Evolutionary conservation across 1,284 basidiomycete genomes (phyloP).

Genomic region (Melampsora larici-populina): DNA sequence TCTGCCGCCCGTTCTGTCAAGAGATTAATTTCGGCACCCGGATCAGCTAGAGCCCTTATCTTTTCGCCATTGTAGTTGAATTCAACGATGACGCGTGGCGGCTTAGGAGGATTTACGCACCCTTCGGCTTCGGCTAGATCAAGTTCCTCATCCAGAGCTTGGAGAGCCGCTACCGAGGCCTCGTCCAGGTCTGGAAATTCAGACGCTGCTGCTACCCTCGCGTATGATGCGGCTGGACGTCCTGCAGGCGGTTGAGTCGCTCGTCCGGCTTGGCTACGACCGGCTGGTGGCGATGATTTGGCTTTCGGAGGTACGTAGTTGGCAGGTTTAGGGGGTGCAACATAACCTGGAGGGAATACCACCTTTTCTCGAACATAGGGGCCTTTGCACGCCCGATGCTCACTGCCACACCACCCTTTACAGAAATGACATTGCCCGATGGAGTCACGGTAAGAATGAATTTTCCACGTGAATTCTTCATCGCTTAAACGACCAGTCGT

Average conservation of each 20-base stretch:
- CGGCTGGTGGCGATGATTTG: background rate
- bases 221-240: too few relatives aligned
- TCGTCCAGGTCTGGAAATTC: background rate
- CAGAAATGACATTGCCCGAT: background rate
- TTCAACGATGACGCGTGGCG: background rate
- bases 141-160: background rate
- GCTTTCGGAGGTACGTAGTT: background rate
- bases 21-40: too few relatives aligned
- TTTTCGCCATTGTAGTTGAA: background rate
- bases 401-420: background rate
- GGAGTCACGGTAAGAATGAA: slow-evolving; percentile 4
- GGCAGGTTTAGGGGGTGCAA: background rate
- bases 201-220: background rate
- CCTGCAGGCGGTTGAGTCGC: background rate
- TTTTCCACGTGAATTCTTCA: slow-evolving; percentile 17
- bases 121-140: background rate
- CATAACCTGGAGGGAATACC: background rate
- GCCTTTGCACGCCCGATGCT: too few relatives aligned
- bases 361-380: background rate
- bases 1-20: too few relatives aligned
- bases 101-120: background rate
- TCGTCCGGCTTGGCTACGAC: background rate
- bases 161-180: background rate
- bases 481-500: too few relatives aligned
- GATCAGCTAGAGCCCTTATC: too few relatives aligned